Evolutionary conservation across 2,329 filamentous ascomycete species (phyloP), one percentile per base, ranked within the genome.

Genomic region (Podosphaera fusca): DNA sequence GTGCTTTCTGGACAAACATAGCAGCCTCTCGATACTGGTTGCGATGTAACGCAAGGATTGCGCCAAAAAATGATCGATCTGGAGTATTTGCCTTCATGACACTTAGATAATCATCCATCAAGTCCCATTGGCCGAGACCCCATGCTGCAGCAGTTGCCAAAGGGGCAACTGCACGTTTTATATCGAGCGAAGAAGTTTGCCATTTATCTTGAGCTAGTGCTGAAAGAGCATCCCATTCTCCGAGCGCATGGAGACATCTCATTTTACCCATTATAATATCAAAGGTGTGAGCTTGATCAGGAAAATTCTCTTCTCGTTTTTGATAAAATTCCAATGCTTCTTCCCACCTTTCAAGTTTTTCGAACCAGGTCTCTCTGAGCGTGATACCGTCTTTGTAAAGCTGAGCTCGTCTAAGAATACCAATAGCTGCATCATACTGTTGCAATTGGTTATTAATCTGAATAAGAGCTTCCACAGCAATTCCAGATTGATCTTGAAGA

Each of bases 251-350:
- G 61, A 96, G 73, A 75, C 92, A 99, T 53, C 92, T 82, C 92
- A 99, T 98, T 71, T 98, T 98, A 62, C 92, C 92, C 89, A 98
- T 96, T 38, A 94, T 88, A 56, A 98, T 87, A 59, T 96, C 92
- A 59, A 98, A 87, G 0, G 87, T 88, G 57, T 96, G 90, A 58
- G 95, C 87, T 0, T 88, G 87, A 42, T 74, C 72, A 9, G 75
- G 75, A 60, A 82, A 79, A 62, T 87, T 82, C 55, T 74, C 71
- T 65, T 95, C 90, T 50, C 90, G 84, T 66, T 87, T 83, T 64
- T 92, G 86, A 67, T 96, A 96, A 53, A 92, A 94, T 51, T 83
- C 81, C 57, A 99, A 74, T 2, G 92, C 92, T 70, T 98, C 94
- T 62, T 98, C 94, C 94, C 94, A 99, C 59, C 92, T 82, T 69